Conservation (phyloP, 192 early-diverging fungal genomes). For the Backusella circina region DNA sequence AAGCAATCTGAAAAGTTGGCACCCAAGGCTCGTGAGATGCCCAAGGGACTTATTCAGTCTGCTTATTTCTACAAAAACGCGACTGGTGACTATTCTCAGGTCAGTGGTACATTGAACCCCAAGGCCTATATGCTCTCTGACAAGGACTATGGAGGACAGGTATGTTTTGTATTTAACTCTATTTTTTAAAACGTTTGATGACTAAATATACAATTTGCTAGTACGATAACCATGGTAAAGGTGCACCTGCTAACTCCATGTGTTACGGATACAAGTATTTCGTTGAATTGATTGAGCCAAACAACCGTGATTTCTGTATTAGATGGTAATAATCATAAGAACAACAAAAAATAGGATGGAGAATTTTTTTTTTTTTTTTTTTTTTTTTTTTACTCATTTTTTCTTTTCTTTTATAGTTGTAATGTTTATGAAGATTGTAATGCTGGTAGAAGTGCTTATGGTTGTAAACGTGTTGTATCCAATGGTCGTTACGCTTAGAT, state of each 20-base stretch:
- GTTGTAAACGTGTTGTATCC: slow-evolving; percentile 62
- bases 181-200: no score
- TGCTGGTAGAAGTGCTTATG: slow-evolving; percentile 38
- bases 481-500: slow-evolving; percentile 32
- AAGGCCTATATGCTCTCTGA: slow-evolving; percentile 21
- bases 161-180: background rate
- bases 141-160: slow-evolving; percentile 33
- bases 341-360: no score
- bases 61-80: slow-evolving; percentile 22
- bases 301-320: slow-evolving; percentile 34
- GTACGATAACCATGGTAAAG: slow-evolving; percentile 34
- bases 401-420: slow-evolving; percentile 20
- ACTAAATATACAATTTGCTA: no score
- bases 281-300: slow-evolving; percentile 38
- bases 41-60: slow-evolving; percentile 18
- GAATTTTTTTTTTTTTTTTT: background rate
- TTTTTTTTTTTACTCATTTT: background rate
- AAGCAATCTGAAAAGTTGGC: slow-evolving; percentile 10
- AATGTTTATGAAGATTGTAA: slow-evolving; percentile 36
- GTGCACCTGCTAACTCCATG: slow-evolving; percentile 19
- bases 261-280: slow-evolving; percentile 33
- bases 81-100: slow-evolving; percentile 33
- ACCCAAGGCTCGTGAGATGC: slow-evolving; percentile 34
- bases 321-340: slow-evolving; percentile 22
- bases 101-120: slow-evolving; percentile 32